phyloP scores from a whole-genome alignment of 495 filamentous ascomycete genomes.

The Neurospora sp. region DNA sequence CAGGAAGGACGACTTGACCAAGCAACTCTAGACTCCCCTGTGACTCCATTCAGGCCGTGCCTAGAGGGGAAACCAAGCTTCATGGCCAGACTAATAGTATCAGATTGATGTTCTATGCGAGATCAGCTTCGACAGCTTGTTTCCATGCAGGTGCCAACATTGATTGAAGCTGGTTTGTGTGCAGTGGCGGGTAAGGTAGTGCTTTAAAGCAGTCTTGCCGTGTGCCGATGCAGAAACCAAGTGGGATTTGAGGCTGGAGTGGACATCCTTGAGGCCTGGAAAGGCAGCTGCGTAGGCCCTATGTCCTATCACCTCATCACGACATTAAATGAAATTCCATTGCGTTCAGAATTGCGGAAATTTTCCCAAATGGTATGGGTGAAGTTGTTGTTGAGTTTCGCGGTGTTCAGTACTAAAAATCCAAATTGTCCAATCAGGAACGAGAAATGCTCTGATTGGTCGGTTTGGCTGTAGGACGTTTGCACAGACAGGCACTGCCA shows the following conservation, averaged over 20 bases:
- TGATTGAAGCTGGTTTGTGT: not conserved
- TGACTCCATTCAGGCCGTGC: not conserved
- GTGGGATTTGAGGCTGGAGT: not conserved
- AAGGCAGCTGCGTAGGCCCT: not conserved
- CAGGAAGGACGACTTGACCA: not conserved
- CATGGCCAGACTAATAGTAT: not conserved
- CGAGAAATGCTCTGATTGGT: not conserved
- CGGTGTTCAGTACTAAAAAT: not conserved
- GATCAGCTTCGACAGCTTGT: not conserved
- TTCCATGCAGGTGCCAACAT: not conserved
- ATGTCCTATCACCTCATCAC: not conserved
- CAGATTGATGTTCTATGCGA: not conserved
- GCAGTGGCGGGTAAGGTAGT: not conserved
- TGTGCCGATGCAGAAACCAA: not conserved
- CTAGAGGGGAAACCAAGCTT: too few species aligned
- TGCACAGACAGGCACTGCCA: not conserved
- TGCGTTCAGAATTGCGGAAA: not conserved
- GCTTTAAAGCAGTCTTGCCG: not conserved
- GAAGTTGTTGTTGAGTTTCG: not conserved
- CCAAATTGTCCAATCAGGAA: not conserved
- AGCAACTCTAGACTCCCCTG: not conserved
- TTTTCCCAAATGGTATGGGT: not conserved
- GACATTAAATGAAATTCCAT: not conserved
- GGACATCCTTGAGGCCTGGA: not conserved
- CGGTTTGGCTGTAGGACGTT: not conserved